Evolutionary conservation across 2,329 filamentous ascomycete genomes (phyloP).

Genomic region (Alternaria metachromatica): DNA sequence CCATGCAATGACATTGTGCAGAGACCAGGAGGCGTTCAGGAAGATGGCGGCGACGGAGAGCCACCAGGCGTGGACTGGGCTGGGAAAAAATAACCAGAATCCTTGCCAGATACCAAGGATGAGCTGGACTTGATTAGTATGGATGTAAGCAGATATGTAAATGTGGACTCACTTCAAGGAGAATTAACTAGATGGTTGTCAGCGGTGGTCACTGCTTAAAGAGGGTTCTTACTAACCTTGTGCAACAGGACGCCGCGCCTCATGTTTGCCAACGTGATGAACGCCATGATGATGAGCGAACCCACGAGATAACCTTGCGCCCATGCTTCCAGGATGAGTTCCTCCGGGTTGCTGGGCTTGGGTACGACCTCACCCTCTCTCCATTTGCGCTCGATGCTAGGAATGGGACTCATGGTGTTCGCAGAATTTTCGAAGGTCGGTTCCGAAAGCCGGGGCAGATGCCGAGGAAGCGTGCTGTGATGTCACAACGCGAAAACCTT

Average conservation of each 20-base stretch:
- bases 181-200: slow-evolving; percentile 49
- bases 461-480: slow-evolving; percentile 29
- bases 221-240: slow-evolving; percentile 44
- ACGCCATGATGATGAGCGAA: slow-evolving; percentile 56
- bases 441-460: slow-evolving; percentile 12
- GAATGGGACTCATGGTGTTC: slow-evolving; percentile 28
- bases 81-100: slow-evolving; percentile 65
- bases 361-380: slow-evolving; percentile 26
- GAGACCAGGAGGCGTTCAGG: slow-evolving; percentile 67
- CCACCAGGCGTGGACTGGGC: slow-evolving; percentile 68
- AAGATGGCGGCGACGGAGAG: slow-evolving; percentile 66
- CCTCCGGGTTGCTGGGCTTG: slow-evolving; percentile 41
- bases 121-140: slow-evolving; percentile 49
- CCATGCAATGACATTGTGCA: slow-evolving; percentile 73
- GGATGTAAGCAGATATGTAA: background rate
- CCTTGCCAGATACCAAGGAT: slow-evolving; percentile 64
- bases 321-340: slow-evolving; percentile 50
- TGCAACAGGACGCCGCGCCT: slow-evolving; percentile 55
- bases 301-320: slow-evolving; percentile 51
- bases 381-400: slow-evolving; percentile 10
- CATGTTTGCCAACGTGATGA: slow-evolving; percentile 59
- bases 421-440: slow-evolving; percentile 22
- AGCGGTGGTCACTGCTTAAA: slow-evolving; percentile 11
- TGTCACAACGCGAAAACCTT: slow-evolving; percentile 27
- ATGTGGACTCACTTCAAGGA: slow-evolving; percentile 45